A percentile compares a stretch with the other conserved stretches of the same genome.
phyloP scores from a whole-genome alignment of 2,329 filamentous ascomycete species.

The Tolypocladium tropicale region DNA sequence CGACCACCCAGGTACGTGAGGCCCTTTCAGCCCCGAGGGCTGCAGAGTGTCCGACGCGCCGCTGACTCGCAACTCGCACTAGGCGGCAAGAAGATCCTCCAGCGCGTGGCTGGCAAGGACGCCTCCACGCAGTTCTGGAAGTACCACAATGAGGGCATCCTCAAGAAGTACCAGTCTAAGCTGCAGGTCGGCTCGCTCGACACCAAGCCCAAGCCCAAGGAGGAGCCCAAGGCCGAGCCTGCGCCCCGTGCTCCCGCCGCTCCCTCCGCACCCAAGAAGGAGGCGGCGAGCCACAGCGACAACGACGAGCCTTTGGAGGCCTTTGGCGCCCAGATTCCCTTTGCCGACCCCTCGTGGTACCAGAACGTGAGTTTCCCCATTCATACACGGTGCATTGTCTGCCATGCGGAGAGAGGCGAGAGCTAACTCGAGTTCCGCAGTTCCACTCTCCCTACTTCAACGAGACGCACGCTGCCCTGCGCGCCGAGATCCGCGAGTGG shows the following conservation, averaged over 20 bases:
- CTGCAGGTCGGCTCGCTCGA: slow-evolving; percentile 82
- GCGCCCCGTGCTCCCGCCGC: slow-evolving; percentile 18
- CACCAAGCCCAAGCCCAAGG: slow-evolving; percentile 59
- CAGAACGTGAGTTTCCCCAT: slow-evolving; percentile 62
- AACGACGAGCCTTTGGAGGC: slow-evolving; percentile 68
- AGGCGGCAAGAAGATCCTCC: slow-evolving; percentile 57
- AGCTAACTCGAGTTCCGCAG: slow-evolving; percentile 29
- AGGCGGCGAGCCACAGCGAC: slow-evolving; percentile 21
- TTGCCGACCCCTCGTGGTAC: slow-evolving; percentile 90
- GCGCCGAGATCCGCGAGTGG: slow-evolving; percentile 86
- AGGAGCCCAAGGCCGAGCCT: slow-evolving; percentile 33
- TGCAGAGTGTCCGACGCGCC: not conserved
- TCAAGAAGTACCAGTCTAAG: slow-evolving; percentile 75
- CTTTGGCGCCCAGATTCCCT: slow-evolving; percentile 80
- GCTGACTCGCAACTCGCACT: not conserved
- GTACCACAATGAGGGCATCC: slow-evolving; percentile 73
- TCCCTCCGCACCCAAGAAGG: slow-evolving; percentile 19
- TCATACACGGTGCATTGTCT: not conserved
- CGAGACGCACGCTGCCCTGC: slow-evolving; percentile 82
- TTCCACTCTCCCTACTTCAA: slow-evolving; percentile 97
- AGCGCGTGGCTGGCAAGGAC: slow-evolving; percentile 54
- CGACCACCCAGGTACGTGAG: slow-evolving; percentile 62
- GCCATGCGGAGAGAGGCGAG: not conserved
- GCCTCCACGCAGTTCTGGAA: slow-evolving; percentile 61
- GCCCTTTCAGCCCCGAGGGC: too few relatives aligned